Conservation (phyloP, 192 early-diverging fungal species). For the Podila verticillata region DNA sequence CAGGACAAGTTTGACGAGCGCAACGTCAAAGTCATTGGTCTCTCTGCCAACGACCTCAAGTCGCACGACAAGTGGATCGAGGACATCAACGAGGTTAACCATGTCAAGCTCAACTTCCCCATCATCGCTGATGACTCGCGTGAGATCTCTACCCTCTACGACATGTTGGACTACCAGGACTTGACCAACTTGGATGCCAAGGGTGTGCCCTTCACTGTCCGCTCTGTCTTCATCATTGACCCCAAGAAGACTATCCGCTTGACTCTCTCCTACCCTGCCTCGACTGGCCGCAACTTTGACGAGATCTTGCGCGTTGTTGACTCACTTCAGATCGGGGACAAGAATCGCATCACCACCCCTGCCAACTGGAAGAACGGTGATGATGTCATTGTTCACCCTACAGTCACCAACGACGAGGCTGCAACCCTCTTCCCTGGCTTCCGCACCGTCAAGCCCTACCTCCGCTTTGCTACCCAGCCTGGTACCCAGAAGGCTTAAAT, state of each 20-base stretch:
- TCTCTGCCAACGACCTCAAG: conserved; percentile 88
- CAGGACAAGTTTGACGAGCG: conserved; percentile 79
- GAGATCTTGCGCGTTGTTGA: conserved; percentile 95
- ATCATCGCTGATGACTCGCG: conserved; percentile 95
- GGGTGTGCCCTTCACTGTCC: conserved; percentile 95
- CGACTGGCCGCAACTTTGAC: conserved; percentile 94
- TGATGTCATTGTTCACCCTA: conserved; percentile 93
- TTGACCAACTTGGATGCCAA: conserved; percentile 85
- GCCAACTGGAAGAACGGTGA: conserved; percentile 91
- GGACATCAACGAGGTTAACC: conserved; percentile 93
- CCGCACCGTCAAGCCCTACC: conserved; percentile 84
- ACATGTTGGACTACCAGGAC: conserved; percentile 98
- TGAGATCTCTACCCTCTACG: conserved; percentile 89
- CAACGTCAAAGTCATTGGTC: conserved; percentile 91
- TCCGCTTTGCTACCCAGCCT: conserved; percentile 72
- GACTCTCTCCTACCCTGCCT: conserved; percentile 93
- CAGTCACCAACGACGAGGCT: conserved; percentile 86
- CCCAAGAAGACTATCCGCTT: conserved; percentile 90
- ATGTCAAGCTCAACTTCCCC: conserved; percentile 82
- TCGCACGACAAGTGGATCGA: conserved; percentile 90
- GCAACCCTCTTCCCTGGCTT: conserved; percentile 84
- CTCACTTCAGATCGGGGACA: conserved; percentile 92
- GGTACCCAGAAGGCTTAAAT: conserved; percentile 14
- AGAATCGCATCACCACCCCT: conserved; percentile 91
- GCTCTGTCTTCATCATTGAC: conserved; percentile 96